These are phyloP conservation scores for Schoenoplectus tabernaemontani DNA, from an alignment of 202 grass and related monocot species.

Conservation along the genomic window DNA sequence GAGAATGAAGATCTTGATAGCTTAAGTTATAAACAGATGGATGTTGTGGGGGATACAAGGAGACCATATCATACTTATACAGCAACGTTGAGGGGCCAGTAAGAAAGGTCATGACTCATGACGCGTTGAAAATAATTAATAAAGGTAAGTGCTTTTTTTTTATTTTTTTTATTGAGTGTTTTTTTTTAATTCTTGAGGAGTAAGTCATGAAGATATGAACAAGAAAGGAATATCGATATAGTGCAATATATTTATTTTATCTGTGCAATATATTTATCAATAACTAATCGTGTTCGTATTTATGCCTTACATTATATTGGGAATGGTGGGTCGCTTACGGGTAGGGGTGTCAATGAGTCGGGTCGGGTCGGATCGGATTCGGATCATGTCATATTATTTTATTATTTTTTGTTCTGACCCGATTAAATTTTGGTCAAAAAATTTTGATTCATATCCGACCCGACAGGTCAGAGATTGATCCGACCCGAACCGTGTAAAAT, in stretches of 20 bases:
- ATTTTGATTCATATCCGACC: too few relatives aligned
- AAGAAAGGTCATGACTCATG: too few relatives aligned
- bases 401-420: too few relatives aligned
- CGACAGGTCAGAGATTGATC: too few relatives aligned
- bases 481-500: too few relatives aligned
- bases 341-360: too few relatives aligned
- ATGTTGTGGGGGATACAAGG: background rate
- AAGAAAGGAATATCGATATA: background rate
- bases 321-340: background rate
- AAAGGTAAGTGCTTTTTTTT: background rate
- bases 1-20: background rate
- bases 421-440: too few relatives aligned
- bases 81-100: too few relatives aligned
- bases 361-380: too few relatives aligned
- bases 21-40: background rate
- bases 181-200: background rate
- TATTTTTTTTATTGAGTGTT: background rate
- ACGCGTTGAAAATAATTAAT: constrained; percentile 2
- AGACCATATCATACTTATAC: background rate
- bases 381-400: too few relatives aligned
- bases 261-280: background rate
- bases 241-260: background rate
- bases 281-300: background rate
- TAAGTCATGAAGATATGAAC: background rate
- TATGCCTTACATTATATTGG: background rate